Evolutionary conservation across 139 green algal species (phyloP).

Genomic region (Auxenochlorella protothecoides): DNA sequence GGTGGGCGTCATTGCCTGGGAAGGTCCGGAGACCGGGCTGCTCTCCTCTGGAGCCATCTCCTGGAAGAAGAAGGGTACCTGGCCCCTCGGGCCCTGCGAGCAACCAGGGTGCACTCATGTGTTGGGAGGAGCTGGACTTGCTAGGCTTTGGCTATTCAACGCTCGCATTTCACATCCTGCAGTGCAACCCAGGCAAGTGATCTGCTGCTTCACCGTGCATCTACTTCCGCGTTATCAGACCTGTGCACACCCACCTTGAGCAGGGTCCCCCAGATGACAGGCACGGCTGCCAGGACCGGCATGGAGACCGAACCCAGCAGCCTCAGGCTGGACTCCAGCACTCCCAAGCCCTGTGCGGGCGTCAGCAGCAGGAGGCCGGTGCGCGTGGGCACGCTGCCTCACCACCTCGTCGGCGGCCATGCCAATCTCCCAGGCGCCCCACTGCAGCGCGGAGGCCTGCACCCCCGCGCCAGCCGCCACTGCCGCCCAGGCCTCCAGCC

Average conservation of each 20-base stretch:
- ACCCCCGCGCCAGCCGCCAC: background rate
- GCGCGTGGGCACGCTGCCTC: slow-evolving; percentile 35
- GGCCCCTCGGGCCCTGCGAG: no score
- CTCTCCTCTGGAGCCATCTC: no score
- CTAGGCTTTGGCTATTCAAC: no score
- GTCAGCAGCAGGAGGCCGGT: slow-evolving; percentile 49
- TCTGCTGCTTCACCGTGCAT: no score
- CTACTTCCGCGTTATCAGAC: no score
- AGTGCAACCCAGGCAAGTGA: no score
- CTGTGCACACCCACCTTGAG: slow-evolving; percentile 1
- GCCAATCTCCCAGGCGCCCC: slow-evolving; percentile 46
- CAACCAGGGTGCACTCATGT: no score
- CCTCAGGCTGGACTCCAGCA: slow-evolving; percentile 12
- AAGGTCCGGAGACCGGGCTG: no score
- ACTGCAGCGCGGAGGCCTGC: slow-evolving; percentile 17
- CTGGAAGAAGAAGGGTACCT: no score
- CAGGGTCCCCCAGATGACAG: slow-evolving; percentile 33
- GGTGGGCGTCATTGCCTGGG: no score
- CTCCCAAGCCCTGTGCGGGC: slow-evolving; percentile 37
- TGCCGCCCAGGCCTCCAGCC: slow-evolving; percentile 33
- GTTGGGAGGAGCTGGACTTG: no score
- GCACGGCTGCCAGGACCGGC: slow-evolving; percentile 12
- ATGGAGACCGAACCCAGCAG: background rate
- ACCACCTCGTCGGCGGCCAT: slow-evolving; percentile 58
- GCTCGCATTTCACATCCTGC: no score